phyloP scores from a whole-genome alignment of 441 rosid genomes.

The Dalechampia spathulata region DNA sequence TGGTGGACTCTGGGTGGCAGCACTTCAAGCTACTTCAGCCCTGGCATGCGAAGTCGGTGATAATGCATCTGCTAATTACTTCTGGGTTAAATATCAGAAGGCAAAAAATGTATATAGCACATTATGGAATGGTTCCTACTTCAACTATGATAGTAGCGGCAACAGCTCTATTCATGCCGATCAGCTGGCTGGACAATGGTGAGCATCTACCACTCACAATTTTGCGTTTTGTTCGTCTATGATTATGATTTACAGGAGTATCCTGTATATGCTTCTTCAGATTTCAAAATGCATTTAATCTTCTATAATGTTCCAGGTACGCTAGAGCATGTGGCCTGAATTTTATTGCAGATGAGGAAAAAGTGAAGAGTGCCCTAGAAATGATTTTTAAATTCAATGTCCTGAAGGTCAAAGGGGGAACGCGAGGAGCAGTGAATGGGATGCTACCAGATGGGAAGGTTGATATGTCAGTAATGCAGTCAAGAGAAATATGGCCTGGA shows the following conservation, averaged over 20 bases:
- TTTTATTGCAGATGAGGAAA: conserved; percentile 55
- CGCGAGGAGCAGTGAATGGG: conserved; percentile 76
- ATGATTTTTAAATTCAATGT: conserved; percentile 71
- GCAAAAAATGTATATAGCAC: too few species aligned
- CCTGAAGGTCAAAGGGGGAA: conserved; percentile 65
- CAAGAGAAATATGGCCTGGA: conserved; percentile 85
- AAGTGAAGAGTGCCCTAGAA: conserved; percentile 51
- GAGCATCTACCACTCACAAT: too few species aligned
- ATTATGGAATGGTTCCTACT: too few species aligned
- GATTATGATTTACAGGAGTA: neutral
- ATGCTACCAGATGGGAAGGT: conserved; percentile 82
- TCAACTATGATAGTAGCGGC: too few species aligned
- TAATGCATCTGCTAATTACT: too few species aligned
- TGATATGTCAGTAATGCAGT: conserved; percentile 74
- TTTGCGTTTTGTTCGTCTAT: too few species aligned
- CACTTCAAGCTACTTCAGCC: too few species aligned
- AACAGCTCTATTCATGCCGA: too few species aligned
- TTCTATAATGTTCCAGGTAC: conserved; percentile 42
- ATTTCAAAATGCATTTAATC: neutral
- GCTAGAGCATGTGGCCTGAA: conserved; percentile 72
- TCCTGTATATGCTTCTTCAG: neutral
- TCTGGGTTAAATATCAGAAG: too few species aligned
- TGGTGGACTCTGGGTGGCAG: too few species aligned
- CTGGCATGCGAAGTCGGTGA: too few species aligned
- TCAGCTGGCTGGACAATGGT: too few species aligned